Conservation (phyloP, 2,329 filamentous ascomycete genomes). For the Xylariaceae sp. region DNA sequence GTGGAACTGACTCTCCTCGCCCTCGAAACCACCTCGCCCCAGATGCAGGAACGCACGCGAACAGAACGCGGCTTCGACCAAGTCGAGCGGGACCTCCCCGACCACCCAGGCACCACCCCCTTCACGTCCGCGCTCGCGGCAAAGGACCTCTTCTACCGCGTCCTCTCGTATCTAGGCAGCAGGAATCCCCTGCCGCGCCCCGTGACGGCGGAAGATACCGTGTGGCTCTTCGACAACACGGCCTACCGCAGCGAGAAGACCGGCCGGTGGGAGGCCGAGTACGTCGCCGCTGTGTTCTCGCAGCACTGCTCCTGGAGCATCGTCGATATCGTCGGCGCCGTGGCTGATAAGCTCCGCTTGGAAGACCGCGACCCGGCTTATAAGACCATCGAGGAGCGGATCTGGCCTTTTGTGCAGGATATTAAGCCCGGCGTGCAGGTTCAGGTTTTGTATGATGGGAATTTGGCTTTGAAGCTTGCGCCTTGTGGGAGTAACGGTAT, state of each 20-base stretch:
- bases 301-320: slow-evolving; percentile 64
- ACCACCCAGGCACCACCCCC: slow-evolving; percentile 30
- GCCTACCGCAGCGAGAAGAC: slow-evolving; percentile 58
- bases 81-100: slow-evolving; percentile 46
- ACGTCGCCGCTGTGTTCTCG: slow-evolving; percentile 77
- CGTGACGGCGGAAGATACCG: slow-evolving; percentile 62
- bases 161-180: slow-evolving; percentile 49
- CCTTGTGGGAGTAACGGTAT: slow-evolving; percentile 71
- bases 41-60: slow-evolving; percentile 50
- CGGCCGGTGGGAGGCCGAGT: slow-evolving; percentile 71
- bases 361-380: slow-evolving; percentile 55
- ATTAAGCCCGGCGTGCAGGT: slow-evolving; percentile 68
- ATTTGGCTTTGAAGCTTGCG: slow-evolving; percentile 51
- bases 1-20: slow-evolving; percentile 22
- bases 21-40: slow-evolving; percentile 23
- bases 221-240: slow-evolving; percentile 90
- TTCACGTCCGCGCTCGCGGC: slow-evolving; percentile 22
- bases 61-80: slow-evolving; percentile 47
- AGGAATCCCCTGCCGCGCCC: slow-evolving; percentile 56
- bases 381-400: slow-evolving; percentile 59
- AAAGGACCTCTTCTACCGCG: slow-evolving; percentile 32
- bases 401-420: slow-evolving; percentile 74
- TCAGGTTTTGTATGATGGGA: slow-evolving; percentile 54
- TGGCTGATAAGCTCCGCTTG: slow-evolving; percentile 67
- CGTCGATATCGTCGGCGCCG: slow-evolving; percentile 62